Evolutionary conservation across 1,284 basidiomycete genomes (phyloP).

Genomic region (Puccinia polysora): DNA sequence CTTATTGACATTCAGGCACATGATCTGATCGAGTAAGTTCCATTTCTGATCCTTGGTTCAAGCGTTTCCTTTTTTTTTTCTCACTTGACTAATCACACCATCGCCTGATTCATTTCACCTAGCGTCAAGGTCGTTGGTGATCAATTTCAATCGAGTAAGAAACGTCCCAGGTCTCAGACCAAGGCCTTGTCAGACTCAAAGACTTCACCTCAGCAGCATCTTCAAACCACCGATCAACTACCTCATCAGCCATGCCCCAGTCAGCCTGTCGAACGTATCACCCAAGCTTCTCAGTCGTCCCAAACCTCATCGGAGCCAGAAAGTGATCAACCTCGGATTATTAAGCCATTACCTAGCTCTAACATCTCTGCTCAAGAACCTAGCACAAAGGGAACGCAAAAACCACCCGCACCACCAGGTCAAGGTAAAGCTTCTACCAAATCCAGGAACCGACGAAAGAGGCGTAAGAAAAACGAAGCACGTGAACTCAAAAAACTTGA

Average conservation of each 20-base stretch:
- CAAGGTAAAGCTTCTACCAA: conserved; percentile 32
- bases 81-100: neutral
- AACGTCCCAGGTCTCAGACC: conserved; percentile 19
- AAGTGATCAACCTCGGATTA: too few relatives aligned
- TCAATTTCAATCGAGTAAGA: conserved; percentile 7
- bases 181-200: neutral
- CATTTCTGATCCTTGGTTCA: neutral
- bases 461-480: neutral
- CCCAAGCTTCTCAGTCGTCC: conserved; percentile 1
- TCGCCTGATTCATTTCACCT: neutral
- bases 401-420: conserved; percentile 12
- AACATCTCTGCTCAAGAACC: neutral
- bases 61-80: neutral
- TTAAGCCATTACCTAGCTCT: too few relatives aligned
- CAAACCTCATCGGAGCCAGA: too few relatives aligned
- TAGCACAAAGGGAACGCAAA: neutral
- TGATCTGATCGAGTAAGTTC: conserved; percentile 40
- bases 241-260: conserved; percentile 2
- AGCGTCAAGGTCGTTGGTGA: neutral
- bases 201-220: neutral
- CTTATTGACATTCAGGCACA: neutral
- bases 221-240: neutral
- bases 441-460: conserved; percentile 22
- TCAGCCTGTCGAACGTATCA: conserved; percentile 9
- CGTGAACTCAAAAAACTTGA: conserved; percentile 3